Evolutionary conservation across 768 basidiomycete species (phyloP).

Genomic region (Lactarius trivialis): DNA sequence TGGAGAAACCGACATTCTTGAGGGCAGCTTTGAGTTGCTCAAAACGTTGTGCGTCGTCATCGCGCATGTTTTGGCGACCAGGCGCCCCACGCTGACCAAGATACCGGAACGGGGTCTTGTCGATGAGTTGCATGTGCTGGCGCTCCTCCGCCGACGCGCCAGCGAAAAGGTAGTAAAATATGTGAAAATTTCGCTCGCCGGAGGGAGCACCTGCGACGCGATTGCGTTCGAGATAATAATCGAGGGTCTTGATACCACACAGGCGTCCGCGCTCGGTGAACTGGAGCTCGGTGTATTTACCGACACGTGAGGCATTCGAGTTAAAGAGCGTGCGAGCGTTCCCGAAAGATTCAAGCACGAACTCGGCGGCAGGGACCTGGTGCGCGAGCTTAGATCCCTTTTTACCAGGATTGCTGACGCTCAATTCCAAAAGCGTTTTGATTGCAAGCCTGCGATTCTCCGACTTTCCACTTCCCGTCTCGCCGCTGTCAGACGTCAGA

Average conservation of each 20-base stretch:
- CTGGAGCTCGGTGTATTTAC: conserved; percentile 96
- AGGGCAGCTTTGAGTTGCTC: conserved; percentile 92
- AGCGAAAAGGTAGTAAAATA: conserved; percentile 93
- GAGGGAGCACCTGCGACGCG: conserved; percentile 83
- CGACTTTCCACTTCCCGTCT: conserved; percentile 90
- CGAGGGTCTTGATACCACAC: conserved; percentile 87
- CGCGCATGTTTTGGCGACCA: conserved; percentile 43
- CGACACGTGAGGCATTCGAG: conserved; percentile 92
- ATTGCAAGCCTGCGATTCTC: conserved; percentile 87
- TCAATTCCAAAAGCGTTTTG: conserved; percentile 87
- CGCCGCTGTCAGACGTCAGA: conserved; percentile 50
- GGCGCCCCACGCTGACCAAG: conserved; percentile 61
- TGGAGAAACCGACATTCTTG: conserved; percentile 89
- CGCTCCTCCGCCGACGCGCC: conserved; percentile 87
- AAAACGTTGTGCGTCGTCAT: conserved; percentile 83
- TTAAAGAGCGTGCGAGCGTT: conserved; percentile 89
- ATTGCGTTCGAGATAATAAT: conserved; percentile 91
- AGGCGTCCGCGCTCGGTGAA: conserved; percentile 89
- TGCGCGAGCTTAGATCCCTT: conserved; percentile 83
- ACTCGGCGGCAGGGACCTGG: conserved; percentile 90
- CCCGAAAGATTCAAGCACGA: conserved; percentile 92
- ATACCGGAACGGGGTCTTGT: conserved; percentile 80
- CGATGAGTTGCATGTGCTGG: conserved; percentile 76
- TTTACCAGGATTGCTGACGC: conserved; percentile 83
- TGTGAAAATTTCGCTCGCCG: conserved; percentile 95